Evolutionary conservation across 1,139 yeast genomes (phyloP), one percentile per base, ranked within the genome.

Genomic region (Yamadazyma songkhlaensis): DNA sequence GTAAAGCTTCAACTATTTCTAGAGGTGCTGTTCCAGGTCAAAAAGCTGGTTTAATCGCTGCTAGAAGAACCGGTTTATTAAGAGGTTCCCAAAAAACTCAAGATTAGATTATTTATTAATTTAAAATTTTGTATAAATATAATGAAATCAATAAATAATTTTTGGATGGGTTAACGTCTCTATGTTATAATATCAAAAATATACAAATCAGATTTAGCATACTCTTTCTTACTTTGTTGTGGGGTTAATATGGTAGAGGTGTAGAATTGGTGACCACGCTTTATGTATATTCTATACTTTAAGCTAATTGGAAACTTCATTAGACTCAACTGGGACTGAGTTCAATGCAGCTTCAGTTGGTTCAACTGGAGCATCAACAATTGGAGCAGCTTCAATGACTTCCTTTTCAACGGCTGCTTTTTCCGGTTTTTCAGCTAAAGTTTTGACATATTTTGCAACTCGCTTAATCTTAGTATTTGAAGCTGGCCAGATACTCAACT

Each of bases 21-120:
- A 88, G 97, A 85, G 95, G 95, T 73, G 97, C 97, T 61, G 97
- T 90, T 71, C 79, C 97, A 66, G 97, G 97, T 87, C 97, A 90
- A 81, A 90, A 90, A 94, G 96, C 95, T 73, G 97, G 97, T 90
- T 89, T 90, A 72, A 90, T 90, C 72, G 97, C 97, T 65, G 97
- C 97, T 72, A 89, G 97, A 86, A 88, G 97, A 84, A 89, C 97
- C 65, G 97, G 99, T 92, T 87, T 94, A 77, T 85, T 94, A 77
- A 92, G 98, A 80, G 99, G 99, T 89, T 88, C 98, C 69, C 97
- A 90, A 80, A 89, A 92, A 82, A 81, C 90, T 74, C 85, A 84
- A 79, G 96, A 72, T 57, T 72, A 70, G 58, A 83, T 44, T 13
- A 37, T 38, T 40, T 40, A 30, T 27, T 37, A 35, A 37, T 37